Conservation (phyloP, 2,329 filamentous ascomycete species). For the Fusarium pininemorale region DNA sequence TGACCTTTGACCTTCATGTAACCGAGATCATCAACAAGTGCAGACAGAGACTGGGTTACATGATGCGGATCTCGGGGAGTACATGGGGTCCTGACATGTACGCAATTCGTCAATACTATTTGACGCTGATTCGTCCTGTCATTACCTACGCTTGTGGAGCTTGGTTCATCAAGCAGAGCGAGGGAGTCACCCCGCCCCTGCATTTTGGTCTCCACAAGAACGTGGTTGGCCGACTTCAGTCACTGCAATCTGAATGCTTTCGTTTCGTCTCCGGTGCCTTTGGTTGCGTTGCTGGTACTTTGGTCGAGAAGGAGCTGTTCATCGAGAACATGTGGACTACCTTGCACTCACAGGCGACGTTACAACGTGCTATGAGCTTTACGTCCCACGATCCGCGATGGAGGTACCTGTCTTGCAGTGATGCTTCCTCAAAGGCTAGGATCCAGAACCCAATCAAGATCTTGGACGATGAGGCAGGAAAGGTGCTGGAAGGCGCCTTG, state of each 20-base stretch:
- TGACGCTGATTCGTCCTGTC: constrained; percentile 6
- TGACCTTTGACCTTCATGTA: not conserved
- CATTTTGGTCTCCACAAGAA: not conserved
- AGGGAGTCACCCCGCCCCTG: not conserved
- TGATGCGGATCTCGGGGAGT: not conserved
- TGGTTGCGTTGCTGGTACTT: not conserved
- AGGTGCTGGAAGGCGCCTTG: not conserved
- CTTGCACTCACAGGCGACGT: not conserved
- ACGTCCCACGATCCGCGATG: not conserved
- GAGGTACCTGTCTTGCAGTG: not conserved
- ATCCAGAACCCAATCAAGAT: not conserved
- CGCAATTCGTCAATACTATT: not conserved
- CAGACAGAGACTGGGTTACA: not conserved
- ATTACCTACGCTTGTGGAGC: constrained; percentile 16
- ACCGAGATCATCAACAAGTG: not conserved
- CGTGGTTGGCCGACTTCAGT: not conserved
- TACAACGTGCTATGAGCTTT: not conserved
- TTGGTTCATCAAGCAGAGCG: constrained; percentile 1
- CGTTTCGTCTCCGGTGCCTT: not conserved
- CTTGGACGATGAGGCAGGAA: not conserved
- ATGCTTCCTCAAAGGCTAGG: not conserved
- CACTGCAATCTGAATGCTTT: not conserved
- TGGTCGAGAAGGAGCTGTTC: not conserved
- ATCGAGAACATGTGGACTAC: not conserved
- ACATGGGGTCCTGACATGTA: constrained; percentile 2